Evolutionary conservation across 2,329 filamentous ascomycete species (phyloP).

Genomic region (Paracoccidioides brasiliensis): DNA sequence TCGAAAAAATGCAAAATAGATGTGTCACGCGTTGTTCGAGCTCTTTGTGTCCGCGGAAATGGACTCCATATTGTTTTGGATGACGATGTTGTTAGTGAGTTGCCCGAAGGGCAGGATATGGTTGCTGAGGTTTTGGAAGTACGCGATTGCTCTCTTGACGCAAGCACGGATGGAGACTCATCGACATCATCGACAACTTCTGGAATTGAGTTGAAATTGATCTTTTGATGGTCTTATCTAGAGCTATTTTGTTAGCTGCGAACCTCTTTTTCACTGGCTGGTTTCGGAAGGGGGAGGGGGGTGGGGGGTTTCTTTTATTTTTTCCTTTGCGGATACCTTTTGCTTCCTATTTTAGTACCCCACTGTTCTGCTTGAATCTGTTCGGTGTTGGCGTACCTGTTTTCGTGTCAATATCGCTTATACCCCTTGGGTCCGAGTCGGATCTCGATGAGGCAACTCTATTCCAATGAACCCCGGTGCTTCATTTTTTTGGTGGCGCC

Average conservation of each 20-base stretch:
- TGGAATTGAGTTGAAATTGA: constrained; percentile 8
- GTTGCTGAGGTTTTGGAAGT: constrained; percentile 56
- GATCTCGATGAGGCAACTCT: background rate
- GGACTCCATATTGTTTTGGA: constrained; percentile 78
- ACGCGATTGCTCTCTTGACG: constrained; percentile 21
- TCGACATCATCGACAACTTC: constrained; percentile 3
- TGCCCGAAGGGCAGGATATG: constrained; percentile 89
- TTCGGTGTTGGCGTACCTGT: background rate
- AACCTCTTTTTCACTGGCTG: background rate
- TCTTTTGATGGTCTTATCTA: constrained; percentile 6
- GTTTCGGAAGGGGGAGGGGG: background rate
- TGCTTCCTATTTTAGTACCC: background rate
- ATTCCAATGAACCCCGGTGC: background rate
- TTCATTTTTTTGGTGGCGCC: background rate
- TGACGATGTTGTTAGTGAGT: constrained; percentile 71
- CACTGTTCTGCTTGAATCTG: constrained; percentile 7
- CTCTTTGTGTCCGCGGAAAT: constrained; percentile 57
- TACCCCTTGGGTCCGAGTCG: background rate
- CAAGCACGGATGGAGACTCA: constrained; percentile 8
- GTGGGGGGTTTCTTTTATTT: background rate
- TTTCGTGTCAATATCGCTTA: constrained; percentile 8
- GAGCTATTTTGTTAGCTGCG: background rate
- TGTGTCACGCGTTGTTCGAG: constrained; percentile 53
- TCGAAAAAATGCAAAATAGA: constrained; percentile 73
- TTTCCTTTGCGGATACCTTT: background rate